Evolutionary conservation across 805 yeast genomes (phyloP), one percentile per base, ranked within the genome.

Genomic region (Barnettozyma pratensis): DNA sequence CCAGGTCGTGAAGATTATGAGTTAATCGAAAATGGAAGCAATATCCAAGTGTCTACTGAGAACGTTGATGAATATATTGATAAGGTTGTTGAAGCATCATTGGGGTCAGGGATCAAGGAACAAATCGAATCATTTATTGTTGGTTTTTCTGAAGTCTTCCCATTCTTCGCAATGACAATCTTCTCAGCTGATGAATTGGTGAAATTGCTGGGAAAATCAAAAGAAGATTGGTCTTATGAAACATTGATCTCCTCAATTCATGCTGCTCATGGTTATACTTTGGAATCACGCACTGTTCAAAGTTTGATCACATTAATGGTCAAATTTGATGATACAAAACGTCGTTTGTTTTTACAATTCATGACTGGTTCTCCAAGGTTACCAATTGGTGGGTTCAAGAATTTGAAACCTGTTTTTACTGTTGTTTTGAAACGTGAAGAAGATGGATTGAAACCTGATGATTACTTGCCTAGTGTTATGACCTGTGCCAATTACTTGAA

Each of bases 401-500:
- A 86, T 0, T 70, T 92, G 47, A 75, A 77, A 41, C 99, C 99
- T 0, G 84, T 77, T 46, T 75, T 92, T 42, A 92, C 98, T 0
- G 90, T 94, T 35, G 98, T 94, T 2, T 69, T 88, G 52, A 90
- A 88, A 61, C 82, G 77, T 49, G 76, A 84, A n/a, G 98, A 92
- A 45, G 81, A 77, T 42, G 85, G 82, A 0, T 62, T 78, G 28
- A 66, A 69, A 10, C 76, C 87, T 5, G 96, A 92, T 65, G 89
- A 83, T 52, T 90, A 85, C 60, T 72, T 94, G 48, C 98, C 99
- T 2, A 88, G 96, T 67, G 99, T 94, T 3, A 92, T 92, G 99
- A 92, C 99, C 0, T 92, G 99, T 71, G 97, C 96, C 4, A 92
- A 92, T 63, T 94, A 92, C 62, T 73, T 92, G 55, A 92, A 92